Evolutionary conservation across 192 early-diverging fungal species (phyloP), one percentile per base, ranked within the genome.

Genomic region (Podila minutissima): DNA sequence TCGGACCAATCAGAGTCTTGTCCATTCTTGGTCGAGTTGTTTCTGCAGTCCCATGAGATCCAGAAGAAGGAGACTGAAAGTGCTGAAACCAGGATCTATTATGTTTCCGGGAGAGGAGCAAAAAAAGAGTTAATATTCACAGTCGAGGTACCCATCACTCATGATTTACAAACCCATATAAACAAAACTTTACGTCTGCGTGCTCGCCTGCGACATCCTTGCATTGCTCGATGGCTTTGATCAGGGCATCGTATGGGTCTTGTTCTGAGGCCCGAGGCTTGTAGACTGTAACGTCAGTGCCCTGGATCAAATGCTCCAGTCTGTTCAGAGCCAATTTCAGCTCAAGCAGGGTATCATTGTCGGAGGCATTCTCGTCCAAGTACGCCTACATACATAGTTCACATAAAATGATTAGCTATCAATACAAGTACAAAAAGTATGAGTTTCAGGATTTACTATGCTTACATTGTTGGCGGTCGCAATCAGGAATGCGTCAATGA

Each of bases 21-120:
- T 2, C 62, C 77, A 49, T 68, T 33, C 20, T 73, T 81, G 32
- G 62, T 32, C 4, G 77, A 66, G 19, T 59, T 48, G 15, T 17
- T 62, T 59, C 77, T 60, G 49, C 77, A 81, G 9, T 69, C 49
- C 77, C 77, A 81, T 28, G 77, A 81, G 35, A 81, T 81, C 77
- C 77, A 81, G 3, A 81, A 66, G 60, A 81, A 81, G 9, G 71
- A 57, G 5, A 69, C 73, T 6, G 77, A 73, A 53, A 81, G 66
- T 17, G 77, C 77, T 9, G 77, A 81, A n/a, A 71, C 67, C 26
- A 65, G 4, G 5, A 78, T 32, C 75, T 78, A 63, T 33, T 3
- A 70, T 50, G 8, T 58, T 59, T 41, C 17, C 3, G 9, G 1
- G 35, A 32, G 29, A 17, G 2, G 33, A 19, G 17, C 3, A 32